These are phyloP conservation scores for Phytophthora uliginosa DNA, from an alignment of 352 stramenopile species.

Conservation along the genomic window DNA sequence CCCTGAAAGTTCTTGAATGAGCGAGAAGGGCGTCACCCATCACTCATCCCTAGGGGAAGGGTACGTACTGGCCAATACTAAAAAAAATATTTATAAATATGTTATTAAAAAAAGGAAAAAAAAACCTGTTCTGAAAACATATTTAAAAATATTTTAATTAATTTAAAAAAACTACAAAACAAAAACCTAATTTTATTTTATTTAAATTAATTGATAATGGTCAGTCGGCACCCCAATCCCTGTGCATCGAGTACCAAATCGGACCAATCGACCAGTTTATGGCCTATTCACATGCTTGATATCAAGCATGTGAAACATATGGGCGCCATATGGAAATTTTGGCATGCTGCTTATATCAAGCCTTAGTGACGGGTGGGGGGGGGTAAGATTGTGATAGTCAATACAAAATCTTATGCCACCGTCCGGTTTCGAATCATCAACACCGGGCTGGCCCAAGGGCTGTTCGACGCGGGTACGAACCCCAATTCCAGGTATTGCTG, in stretches of 20 bases:
- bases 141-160: no score
- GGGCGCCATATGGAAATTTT: neutral
- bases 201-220: no score
- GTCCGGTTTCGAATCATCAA: neutral
- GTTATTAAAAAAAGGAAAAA: no score
- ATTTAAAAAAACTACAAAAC: no score
- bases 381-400: conserved; percentile 1
- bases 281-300: neutral
- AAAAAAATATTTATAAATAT: no score
- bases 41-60: neutral
- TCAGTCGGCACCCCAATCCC: neutral
- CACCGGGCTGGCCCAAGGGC: conserved; percentile 4
- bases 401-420: conserved; percentile 18
- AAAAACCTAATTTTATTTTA: no score
- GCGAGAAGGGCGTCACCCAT: neutral
- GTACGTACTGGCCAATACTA: neutral
- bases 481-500: conserved; percentile 11
- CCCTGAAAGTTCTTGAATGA: neutral
- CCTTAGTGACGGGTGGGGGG: neutral
- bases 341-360: neutral
- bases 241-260: neutral
- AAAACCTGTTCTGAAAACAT: no score
- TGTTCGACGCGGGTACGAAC: neutral
- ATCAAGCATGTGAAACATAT: conserved; percentile 1
- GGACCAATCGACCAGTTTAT: neutral